A percentile compares a stretch with the other conserved stretches of the same genome.
phyloP scores from a whole-genome alignment of 148 eudicot genomes.

The Diospyros lotus region DNA sequence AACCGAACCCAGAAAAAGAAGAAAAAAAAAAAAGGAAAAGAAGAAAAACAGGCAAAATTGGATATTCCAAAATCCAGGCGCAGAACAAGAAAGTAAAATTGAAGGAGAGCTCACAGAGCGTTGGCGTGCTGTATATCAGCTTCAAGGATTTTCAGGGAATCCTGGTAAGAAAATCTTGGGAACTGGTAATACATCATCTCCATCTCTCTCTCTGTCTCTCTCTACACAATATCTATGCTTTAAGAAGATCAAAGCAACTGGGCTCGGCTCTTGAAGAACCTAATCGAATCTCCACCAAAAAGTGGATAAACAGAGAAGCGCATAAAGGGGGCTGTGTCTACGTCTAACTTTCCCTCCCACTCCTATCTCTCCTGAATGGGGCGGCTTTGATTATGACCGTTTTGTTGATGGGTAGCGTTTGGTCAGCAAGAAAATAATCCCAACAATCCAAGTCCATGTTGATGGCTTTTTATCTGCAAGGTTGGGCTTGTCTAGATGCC shows the following conservation, averaged over 20 bases:
- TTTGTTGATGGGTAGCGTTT: neutral
- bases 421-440: neutral
- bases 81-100: neutral
- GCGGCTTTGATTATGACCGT: neutral
- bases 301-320: neutral
- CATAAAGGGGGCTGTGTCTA: neutral
- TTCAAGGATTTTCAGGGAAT: slow-evolving; percentile 63
- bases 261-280: neutral
- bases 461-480: neutral
- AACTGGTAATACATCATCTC: slow-evolving; percentile 70
- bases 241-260: neutral
- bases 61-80: neutral
- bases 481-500: neutral
- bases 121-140: slow-evolving; percentile 89
- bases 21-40: neutral
- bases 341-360: neutral
- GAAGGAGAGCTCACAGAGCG: slow-evolving; percentile 51
- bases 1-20: neutral
- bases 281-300: neutral
- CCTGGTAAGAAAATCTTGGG: slow-evolving; percentile 53
- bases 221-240: neutral
- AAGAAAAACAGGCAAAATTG: neutral
- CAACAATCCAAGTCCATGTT: too few relatives aligned
- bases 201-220: slow-evolving; percentile 28
- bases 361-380: neutral